These are phyloP conservation scores for Dianthus caryophyllus DNA, from an alignment of 148 eudicot genomes.

Conservation along the genomic window DNA sequence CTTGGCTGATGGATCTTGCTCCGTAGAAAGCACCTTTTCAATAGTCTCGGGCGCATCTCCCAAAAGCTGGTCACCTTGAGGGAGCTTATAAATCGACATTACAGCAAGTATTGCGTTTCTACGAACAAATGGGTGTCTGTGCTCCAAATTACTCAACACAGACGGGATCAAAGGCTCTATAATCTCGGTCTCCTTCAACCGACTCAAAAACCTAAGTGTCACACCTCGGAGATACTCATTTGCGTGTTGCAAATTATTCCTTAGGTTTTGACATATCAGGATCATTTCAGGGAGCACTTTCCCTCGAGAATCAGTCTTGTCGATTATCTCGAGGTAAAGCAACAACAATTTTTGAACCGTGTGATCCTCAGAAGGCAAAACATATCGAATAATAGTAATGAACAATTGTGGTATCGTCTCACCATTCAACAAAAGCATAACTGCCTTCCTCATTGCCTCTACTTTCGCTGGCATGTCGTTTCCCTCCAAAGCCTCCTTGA, in stretches of 20 bases:
- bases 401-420: conserved; percentile 71
- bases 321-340: conserved; percentile 51
- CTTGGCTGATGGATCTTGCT: conserved; percentile 78
- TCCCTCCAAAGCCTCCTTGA: conserved; percentile 79
- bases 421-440: conserved; percentile 71
- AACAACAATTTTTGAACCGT: conserved; percentile 64
- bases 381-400: conserved; percentile 70
- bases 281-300: conserved; percentile 70
- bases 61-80: conserved; percentile 69
- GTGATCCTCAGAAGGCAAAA: conserved; percentile 73
- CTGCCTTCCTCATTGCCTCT: conserved; percentile 81
- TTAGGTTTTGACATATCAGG: conserved; percentile 66
- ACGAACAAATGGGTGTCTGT: conserved; percentile 63
- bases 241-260: conserved; percentile 66
- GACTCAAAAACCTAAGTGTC: conserved; percentile 69
- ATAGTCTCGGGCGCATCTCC: conserved; percentile 66
- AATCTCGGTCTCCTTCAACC: conserved; percentile 61
- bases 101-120: conserved; percentile 75
- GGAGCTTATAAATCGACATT: conserved; percentile 67
- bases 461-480: conserved; percentile 53
- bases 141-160: conserved; percentile 59
- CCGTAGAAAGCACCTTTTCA: conserved; percentile 62
- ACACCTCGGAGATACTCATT: conserved; percentile 83
- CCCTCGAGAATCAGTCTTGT: conserved; percentile 30
- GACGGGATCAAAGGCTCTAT: conserved; percentile 71